These are phyloP conservation scores for Hymenoscyphus fraxineus DNA, from an alignment of 2,329 filamentous ascomycete genomes.

Conservation along the genomic window DNA sequence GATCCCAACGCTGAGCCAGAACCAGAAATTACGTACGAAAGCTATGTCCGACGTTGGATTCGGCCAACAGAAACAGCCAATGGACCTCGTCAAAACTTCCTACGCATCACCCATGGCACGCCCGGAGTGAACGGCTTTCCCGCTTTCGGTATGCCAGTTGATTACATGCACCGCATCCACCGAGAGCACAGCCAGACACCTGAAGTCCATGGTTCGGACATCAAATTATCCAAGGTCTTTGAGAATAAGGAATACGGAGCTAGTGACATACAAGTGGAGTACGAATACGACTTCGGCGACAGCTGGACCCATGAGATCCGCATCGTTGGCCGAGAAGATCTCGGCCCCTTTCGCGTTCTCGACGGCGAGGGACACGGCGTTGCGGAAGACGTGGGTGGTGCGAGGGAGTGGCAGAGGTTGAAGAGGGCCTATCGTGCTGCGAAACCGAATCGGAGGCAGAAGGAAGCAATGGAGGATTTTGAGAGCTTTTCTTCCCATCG, in stretches of 20 bases:
- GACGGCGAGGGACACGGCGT: slow-evolving; percentile 32
- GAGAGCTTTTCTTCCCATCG: too few species aligned
- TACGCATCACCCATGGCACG: neutral
- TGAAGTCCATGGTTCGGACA: too few species aligned
- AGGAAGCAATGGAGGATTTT: slow-evolving; percentile 31
- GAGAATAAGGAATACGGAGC: neutral
- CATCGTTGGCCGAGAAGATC: slow-evolving; percentile 14
- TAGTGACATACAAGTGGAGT: neutral
- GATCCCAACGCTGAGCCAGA: too few species aligned
- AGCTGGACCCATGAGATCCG: neutral
- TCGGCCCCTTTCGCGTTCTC: slow-evolving; percentile 24
- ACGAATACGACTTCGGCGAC: neutral
- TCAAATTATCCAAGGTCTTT: too few species aligned
- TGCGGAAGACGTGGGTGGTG: slow-evolving; percentile 34
- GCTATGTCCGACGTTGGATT: too few species aligned
- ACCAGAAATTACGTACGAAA: neutral
- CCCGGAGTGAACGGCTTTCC: too few species aligned
- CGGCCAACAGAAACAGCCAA: too few species aligned
- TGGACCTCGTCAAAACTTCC: neutral
- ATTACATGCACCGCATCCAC: too few species aligned
- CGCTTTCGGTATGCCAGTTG: too few species aligned
- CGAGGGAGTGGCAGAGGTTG: slow-evolving; percentile 32
- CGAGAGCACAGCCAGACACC: too few species aligned
- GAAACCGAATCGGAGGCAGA: slow-evolving; percentile 27
- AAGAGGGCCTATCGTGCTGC: slow-evolving; percentile 32